phyloP scores from a whole-genome alignment of 2,329 filamentous ascomycete genomes.

The Ophidiomyces ophidiicola region DNA sequence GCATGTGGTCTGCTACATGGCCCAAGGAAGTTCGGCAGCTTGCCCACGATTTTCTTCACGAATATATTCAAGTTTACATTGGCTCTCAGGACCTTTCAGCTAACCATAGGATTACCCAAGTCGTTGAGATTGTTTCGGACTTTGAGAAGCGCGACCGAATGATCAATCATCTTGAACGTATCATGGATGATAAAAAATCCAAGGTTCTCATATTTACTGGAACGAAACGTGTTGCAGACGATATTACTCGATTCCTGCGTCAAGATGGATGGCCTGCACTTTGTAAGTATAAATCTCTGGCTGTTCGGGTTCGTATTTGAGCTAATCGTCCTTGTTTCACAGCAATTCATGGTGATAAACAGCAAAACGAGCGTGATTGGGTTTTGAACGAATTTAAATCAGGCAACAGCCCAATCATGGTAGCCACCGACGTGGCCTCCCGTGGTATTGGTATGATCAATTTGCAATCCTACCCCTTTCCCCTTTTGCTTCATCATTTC shows the following conservation, averaged over 20 bases:
- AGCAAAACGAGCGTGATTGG: slow-evolving; percentile 99
- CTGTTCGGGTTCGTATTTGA: neutral
- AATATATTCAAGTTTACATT: slow-evolving; percentile 98
- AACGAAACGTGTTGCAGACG: slow-evolving; percentile 84
- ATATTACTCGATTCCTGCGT: slow-evolving; percentile 92
- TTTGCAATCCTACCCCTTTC: slow-evolving; percentile 35
- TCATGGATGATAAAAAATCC: slow-evolving; percentile 93
- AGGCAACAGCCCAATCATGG: slow-evolving; percentile 99
- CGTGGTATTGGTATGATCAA: slow-evolving; percentile 99
- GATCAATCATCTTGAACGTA: slow-evolving; percentile 93
- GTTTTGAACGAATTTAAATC: slow-evolving; percentile 99
- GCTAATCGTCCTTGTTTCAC: neutral
- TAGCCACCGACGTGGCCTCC: slow-evolving; percentile 97
- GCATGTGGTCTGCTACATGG: slow-evolving; percentile 99
- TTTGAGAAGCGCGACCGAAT: slow-evolving; percentile 96
- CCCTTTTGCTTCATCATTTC: slow-evolving; percentile 20
- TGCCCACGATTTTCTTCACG: slow-evolving; percentile 76
- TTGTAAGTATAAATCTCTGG: slow-evolving; percentile 48
- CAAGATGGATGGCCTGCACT: slow-evolving; percentile 97
- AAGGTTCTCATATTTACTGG: slow-evolving; percentile 89
- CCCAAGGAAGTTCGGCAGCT: slow-evolving; percentile 94
- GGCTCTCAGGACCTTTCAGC: slow-evolving; percentile 91
- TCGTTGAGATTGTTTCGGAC: slow-evolving; percentile 90
- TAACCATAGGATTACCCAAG: slow-evolving; percentile 95
- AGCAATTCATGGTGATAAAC: slow-evolving; percentile 98